phyloP scores from a whole-genome alignment of 2,329 filamentous ascomycete genomes.

The Talaromyces islandicus region DNA sequence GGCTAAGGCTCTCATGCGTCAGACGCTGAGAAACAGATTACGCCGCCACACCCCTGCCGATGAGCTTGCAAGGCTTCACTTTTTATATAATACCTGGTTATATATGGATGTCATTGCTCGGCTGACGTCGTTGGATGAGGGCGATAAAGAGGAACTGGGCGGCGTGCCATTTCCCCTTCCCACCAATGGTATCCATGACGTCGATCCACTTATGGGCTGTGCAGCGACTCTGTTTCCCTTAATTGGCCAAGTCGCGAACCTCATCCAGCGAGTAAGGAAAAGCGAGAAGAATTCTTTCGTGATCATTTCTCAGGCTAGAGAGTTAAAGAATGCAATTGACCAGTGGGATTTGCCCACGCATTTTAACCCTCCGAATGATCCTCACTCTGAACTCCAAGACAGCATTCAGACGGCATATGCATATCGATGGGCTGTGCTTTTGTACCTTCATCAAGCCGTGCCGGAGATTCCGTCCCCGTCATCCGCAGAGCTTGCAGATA shows the following conservation, averaged over 20 bases:
- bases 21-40: conserved; percentile 45
- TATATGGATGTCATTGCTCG: conserved; percentile 69
- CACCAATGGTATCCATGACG: conserved; percentile 44
- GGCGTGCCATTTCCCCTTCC: conserved; percentile 35
- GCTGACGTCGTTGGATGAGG: conserved; percentile 57
- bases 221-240: conserved; percentile 62
- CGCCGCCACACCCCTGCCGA: conserved; percentile 34
- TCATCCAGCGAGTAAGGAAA: conserved; percentile 58
- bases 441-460: conserved; percentile 63
- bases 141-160: conserved; percentile 46
- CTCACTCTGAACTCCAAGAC: conserved; percentile 56
- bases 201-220: conserved; percentile 69
- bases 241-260: conserved; percentile 59
- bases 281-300: conserved; percentile 51
- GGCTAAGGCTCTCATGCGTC: conserved; percentile 58
- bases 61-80: conserved; percentile 53
- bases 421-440: conserved; percentile 60
- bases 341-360: conserved; percentile 54
- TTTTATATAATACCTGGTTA: conserved; percentile 65
- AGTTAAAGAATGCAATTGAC: conserved; percentile 56
- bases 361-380: conserved; percentile 59
- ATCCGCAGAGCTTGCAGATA: conserved; percentile 54
- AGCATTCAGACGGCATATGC: conserved; percentile 62
- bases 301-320: conserved; percentile 57
- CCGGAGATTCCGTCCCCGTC: conserved; percentile 59